Base-by-base conservation (phyloP, 1,139 yeast species). In the Trichomonascaceae sp. region DNA sequence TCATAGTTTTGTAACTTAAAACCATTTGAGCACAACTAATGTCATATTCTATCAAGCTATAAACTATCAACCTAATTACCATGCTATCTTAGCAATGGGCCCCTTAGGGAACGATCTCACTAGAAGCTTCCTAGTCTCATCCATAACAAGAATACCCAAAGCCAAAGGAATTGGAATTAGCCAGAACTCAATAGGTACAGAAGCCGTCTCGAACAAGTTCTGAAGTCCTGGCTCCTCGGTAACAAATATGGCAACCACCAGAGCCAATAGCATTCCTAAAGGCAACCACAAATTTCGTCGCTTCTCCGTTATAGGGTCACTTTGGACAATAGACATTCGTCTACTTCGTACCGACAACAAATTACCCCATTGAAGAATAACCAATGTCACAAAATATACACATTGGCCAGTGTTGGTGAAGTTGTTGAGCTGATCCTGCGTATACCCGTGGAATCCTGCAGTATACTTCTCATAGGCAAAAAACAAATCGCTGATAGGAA, bases 91-190 rank as follows among this genome's bases (percentile, higher is more conserved):
- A 32, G 63, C 61, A 30, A 60, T 48, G 13, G 57, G 38, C 27
- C 61, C 52, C 19, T 52, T 56, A 2, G 60, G 61, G 51, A 49
- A 58, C 19, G 47, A 43, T 20, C 83, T 70, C n/a, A 66, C 70
- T 13, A 61, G 27, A 36, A 65, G 60, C 62, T 79, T 79, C 59
- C 83, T 68, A 30, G 67, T 45, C 62, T 79, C 83, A 57, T 79
- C 83, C 56, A 69, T 69, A 5, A 61, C 54, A 49, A 78, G 60
- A 5, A 77, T 70, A 6, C 72, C 64, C 2, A 66, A 41, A 2
- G 81, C 83, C 60, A 78, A 75, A 0, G 77, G 81, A 43, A 78
- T 49, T 1, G 82, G 78, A 52, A 78, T 71, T 60, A 79, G 74
- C 61, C 74, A 79, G 61, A 75, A 74, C 58, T 76, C 77, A n/a